phyloP scores from a whole-genome alignment of 352 stramenopile genomes.

The Globisporangium camurandrum region DNA sequence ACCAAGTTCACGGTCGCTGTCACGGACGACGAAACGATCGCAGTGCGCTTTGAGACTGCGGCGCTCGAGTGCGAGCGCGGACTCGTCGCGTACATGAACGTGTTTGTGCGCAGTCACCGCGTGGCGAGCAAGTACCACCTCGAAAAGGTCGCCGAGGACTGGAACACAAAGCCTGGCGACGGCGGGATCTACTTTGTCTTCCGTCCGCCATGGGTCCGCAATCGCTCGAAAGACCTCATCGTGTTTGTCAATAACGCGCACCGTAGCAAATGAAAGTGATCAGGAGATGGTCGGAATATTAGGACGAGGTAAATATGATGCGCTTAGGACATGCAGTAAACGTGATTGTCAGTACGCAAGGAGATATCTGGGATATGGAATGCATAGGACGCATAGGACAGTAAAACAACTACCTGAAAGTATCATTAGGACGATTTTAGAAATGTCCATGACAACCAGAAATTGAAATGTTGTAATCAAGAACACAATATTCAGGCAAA shows the following conservation, averaged over 20 bases:
- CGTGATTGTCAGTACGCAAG: too few species aligned
- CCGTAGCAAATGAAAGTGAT: too few species aligned
- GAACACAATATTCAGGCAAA: too few species aligned
- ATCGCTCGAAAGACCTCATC: slow-evolving; percentile 52
- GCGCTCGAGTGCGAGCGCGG: slow-evolving; percentile 47
- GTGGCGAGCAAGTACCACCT: slow-evolving; percentile 65
- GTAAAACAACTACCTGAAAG: too few species aligned
- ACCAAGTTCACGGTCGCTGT: slow-evolving; percentile 39
- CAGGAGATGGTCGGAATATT: too few species aligned
- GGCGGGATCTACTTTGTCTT: slow-evolving; percentile 55
- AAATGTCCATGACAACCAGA: too few species aligned
- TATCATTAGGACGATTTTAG: too few species aligned
- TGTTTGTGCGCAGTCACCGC: slow-evolving; percentile 59
- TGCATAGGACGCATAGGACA: too few species aligned
- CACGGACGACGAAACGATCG: slow-evolving; percentile 56
- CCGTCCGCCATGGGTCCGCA: slow-evolving; percentile 48
- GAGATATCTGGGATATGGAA: too few species aligned
- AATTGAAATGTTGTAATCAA: too few species aligned
- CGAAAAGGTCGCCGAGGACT: slow-evolving; percentile 76
- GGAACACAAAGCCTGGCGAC: slow-evolving; percentile 59
- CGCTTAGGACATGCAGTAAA: too few species aligned
- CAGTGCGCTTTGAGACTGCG: slow-evolving; percentile 42
- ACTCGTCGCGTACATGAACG: slow-evolving; percentile 80
- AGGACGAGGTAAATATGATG: too few species aligned
- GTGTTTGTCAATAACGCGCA: slow-evolving; percentile 28